Evolutionary conservation across 352 stramenopile genomes (phyloP), one percentile per base, ranked within the genome.

Genomic region (Globisporangium nunn): DNA sequence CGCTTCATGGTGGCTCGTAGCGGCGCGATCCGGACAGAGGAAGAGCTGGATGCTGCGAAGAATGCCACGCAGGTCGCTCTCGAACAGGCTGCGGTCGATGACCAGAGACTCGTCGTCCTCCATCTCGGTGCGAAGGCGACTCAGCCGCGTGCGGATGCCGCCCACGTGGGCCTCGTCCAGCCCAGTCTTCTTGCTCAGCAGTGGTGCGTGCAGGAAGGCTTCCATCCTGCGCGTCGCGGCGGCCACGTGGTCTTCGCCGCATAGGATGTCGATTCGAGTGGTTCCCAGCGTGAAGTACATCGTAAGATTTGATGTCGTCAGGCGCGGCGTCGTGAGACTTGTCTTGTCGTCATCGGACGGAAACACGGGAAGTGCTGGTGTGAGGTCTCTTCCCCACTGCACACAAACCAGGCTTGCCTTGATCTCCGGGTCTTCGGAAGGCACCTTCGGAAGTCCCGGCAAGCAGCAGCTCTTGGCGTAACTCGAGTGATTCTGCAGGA

Each of bases 231-330:
- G 58, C 17, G 62, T 60, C 40, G 65, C 71, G 18, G 40, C 30
- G 3, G 44, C 62, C 5, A 59, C 54, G 23, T 70, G 64, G 1
- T 57, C 48, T 45, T 61, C 57, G 52, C 65, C 47, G 33, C 54
- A 58, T 10, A 49, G 18, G 17, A 79, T 71, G 29, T 67, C 64
- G 8, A 76, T 61, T 18, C 67, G 64, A 33, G 77, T 77, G 23
- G 76, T 77, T 1, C 81, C 81, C 11, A 89, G 59, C 7, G 72
- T 85, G 58, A 91, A 90, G 50, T 78, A 81, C 15, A 91, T 53
- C 4, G 71, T 75, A 11, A 81, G 35, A 23, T 47, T 50, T 17
- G 39, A 17, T 40, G 33, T 10, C 45, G 47, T 5, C 5, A 5
- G 52, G 41, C 4, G 14, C 10, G 12, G 47, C 11, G 28, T 43